A percentile compares a stretch with the other conserved stretches of the same genome.
Conservation (phyloP, 352 stramenopile species). For the Phytophthora boehmeriae region DNA sequence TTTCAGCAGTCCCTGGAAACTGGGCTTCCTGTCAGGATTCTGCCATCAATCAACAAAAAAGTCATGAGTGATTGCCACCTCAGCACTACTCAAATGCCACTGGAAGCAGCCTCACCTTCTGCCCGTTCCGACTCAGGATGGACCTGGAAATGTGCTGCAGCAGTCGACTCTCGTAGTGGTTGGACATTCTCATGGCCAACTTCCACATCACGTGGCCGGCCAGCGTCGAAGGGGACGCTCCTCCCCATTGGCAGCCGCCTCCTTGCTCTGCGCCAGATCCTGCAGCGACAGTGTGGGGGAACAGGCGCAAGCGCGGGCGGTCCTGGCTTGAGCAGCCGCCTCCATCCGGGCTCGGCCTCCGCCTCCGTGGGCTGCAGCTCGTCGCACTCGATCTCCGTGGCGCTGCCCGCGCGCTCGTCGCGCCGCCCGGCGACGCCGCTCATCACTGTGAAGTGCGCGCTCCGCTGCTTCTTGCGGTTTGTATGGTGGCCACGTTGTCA, state of each 20-base stretch:
- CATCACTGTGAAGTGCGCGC: constrained; percentile 15
- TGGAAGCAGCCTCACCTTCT: constrained; percentile 47
- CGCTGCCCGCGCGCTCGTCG: constrained; percentile 41
- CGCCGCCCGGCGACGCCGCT: constrained; percentile 30
- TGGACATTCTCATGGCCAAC: constrained; percentile 68
- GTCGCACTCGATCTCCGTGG: constrained; percentile 51
- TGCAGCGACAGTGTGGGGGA: constrained; percentile 29
- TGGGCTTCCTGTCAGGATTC: constrained; percentile 35
- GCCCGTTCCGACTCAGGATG: constrained; percentile 53
- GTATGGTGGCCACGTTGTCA: constrained; percentile 14
- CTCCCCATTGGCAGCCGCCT: constrained; percentile 1
- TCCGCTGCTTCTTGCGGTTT: constrained; percentile 1
- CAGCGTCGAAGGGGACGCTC: constrained; percentile 33
- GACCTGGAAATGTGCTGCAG: constrained; percentile 74
- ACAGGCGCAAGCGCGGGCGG: constrained; percentile 31
- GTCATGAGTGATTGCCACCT: constrained; percentile 24
- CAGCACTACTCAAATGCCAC: constrained; percentile 16
- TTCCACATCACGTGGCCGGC: constrained; percentile 69
- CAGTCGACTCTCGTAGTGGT: constrained; percentile 65
- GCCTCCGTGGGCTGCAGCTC: constrained; percentile 44
- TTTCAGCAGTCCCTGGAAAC: constrained; percentile 36
- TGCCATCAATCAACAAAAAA: constrained; percentile 29
- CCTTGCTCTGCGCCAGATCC: constrained; percentile 36
- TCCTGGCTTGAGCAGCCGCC: constrained; percentile 36
- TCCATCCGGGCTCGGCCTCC: constrained; percentile 30